Evolutionary conservation across 768 basidiomycete species (phyloP).

Genomic region (Psilocybe sp.): DNA sequence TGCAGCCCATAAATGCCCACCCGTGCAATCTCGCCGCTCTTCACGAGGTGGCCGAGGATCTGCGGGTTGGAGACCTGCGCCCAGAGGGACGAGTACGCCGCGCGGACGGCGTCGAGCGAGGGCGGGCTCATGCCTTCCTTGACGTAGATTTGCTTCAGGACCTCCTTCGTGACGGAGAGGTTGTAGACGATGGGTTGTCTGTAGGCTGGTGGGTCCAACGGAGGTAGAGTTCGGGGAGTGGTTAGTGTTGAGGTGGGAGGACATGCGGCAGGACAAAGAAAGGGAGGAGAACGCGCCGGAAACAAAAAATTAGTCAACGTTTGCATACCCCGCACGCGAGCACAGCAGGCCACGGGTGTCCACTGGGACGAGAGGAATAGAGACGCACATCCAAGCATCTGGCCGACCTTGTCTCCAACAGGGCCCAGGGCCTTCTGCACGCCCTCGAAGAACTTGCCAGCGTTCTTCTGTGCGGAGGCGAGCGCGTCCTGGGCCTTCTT

Average conservation of each 20-base stretch:
- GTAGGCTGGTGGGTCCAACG: constrained; percentile 45
- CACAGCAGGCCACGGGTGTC: too few species aligned
- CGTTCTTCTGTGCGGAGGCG: constrained; percentile 53
- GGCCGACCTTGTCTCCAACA: constrained; percentile 49
- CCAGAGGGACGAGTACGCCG: constrained; percentile 67
- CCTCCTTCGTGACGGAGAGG: constrained; percentile 69
- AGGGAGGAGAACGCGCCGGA: not conserved
- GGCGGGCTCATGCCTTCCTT: constrained; percentile 75
- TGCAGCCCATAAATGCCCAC: constrained; percentile 78
- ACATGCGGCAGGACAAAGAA: not conserved
- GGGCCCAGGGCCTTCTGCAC: constrained; percentile 47
- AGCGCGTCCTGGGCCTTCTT: constrained; percentile 74
- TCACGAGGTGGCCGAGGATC: constrained; percentile 60
- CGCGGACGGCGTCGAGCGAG: constrained; percentile 46
- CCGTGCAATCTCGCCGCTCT: constrained; percentile 64
- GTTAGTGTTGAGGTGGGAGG: not conserved
- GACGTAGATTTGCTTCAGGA: constrained; percentile 72
- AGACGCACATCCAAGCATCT: constrained; percentile 46
- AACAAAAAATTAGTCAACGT: too few species aligned
- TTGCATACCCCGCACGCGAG: too few species aligned
- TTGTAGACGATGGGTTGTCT: constrained; percentile 79
- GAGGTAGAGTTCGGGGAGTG: not conserved
- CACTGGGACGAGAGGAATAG: not conserved
- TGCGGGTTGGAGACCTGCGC: constrained; percentile 50
- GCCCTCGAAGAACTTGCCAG: constrained; percentile 49